A percentile compares a stretch with the other conserved stretches of the same genome.
Evolutionary conservation across 2,329 filamentous ascomycete genomes (phyloP).

Genomic region (Talaromyces albobiverticillius): DNA sequence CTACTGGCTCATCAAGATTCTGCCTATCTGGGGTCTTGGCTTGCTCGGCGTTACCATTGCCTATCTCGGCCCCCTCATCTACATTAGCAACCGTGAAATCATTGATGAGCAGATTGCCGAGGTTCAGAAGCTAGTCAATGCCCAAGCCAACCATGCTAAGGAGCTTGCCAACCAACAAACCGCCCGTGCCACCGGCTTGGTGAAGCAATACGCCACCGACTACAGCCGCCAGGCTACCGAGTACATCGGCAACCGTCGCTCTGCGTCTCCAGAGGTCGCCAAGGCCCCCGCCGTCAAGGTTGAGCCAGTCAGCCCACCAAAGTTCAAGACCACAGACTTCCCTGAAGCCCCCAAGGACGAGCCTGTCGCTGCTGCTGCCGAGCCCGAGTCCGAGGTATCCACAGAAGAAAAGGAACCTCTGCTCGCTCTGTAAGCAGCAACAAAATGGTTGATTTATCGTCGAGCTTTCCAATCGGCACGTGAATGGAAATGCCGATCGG

Average conservation of each 20-base stretch:
- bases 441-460: background rate
- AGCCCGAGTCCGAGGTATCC: constrained; percentile 21
- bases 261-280: constrained; percentile 30
- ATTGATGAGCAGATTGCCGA: constrained; percentile 61
- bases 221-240: constrained; percentile 61
- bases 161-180: constrained; percentile 61
- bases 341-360: constrained; percentile 46
- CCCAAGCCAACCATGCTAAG: constrained; percentile 59
- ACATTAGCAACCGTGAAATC: constrained; percentile 63
- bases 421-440: constrained; percentile 21
- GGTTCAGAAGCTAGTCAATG: constrained; percentile 52
- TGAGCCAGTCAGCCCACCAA: constrained; percentile 30
- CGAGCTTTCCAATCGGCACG: background rate
- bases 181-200: constrained; percentile 54
- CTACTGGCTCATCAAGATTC: constrained; percentile 65
- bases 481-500: background rate
- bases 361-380: constrained; percentile 24
- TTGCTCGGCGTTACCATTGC: constrained; percentile 55
- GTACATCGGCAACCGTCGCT: constrained; percentile 40
- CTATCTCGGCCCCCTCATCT: constrained; percentile 61
- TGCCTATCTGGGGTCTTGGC: constrained; percentile 63
- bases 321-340: constrained; percentile 48
- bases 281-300: constrained; percentile 43
- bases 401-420: constrained; percentile 30
- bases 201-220: constrained; percentile 59